Conservation (phyloP, 2,329 filamentous ascomycete species). For the Emmonsia crescens region DNA sequence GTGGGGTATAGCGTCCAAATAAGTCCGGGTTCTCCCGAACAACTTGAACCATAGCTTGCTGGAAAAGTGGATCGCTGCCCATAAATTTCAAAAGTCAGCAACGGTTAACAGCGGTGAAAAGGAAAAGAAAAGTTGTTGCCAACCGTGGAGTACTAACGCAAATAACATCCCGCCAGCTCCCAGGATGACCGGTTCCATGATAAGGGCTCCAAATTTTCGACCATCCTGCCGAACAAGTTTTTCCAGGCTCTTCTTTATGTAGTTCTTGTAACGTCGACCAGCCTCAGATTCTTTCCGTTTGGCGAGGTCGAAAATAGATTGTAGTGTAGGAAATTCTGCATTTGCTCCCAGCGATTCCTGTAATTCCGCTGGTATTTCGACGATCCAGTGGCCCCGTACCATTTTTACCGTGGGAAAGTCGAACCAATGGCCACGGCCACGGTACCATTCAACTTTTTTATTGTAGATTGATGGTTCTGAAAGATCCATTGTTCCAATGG, state of each 20-base stretch:
- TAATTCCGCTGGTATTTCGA: conserved; percentile 46
- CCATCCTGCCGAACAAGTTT: conserved; percentile 45
- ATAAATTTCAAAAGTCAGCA: background rate
- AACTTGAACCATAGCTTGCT: conserved; percentile 56
- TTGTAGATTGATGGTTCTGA: conserved; percentile 69
- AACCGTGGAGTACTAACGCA: conserved; percentile 42
- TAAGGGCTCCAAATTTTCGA: conserved; percentile 61
- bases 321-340: conserved; percentile 39
- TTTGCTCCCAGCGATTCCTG: conserved; percentile 36
- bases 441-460: conserved; percentile 77
- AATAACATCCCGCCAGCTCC: conserved; percentile 78
- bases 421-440: conserved; percentile 68
- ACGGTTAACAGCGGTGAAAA: background rate
- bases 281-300: conserved; percentile 36
- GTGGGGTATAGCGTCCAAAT: conserved; percentile 30
- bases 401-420: conserved; percentile 65
- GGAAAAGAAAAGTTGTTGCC: background rate
- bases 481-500: conserved; percentile 79
- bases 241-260: conserved; percentile 48
- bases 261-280: conserved; percentile 45
- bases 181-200: conserved; percentile 70
- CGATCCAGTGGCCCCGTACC: conserved; percentile 53
- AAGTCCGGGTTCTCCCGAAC: conserved; percentile 50
- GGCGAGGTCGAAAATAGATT: conserved; percentile 51
- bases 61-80: conserved; percentile 68